Evolutionary conservation across 495 filamentous ascomycete species (phyloP).

Genomic region (Neurospora sp.): DNA sequence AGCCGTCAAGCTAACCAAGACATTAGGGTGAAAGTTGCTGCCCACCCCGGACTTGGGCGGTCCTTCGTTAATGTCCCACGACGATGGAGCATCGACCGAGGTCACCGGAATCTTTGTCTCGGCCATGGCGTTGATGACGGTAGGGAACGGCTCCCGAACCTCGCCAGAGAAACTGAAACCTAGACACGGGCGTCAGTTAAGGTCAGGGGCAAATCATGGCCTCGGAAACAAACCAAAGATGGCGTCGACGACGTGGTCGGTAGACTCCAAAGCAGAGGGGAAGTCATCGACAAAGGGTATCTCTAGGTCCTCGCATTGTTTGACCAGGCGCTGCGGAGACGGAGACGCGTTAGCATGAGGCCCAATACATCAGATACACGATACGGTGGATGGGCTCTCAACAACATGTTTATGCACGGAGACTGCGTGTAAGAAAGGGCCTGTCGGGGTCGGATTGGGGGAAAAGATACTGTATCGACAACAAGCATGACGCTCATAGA

Average conservation of each 20-base stretch:
- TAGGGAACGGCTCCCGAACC: slow-evolving; percentile 79
- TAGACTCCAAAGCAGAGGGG: slow-evolving; percentile 46
- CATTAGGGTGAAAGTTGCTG: slow-evolving; percentile 64
- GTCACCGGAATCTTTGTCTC: slow-evolving; percentile 66
- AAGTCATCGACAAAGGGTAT: slow-evolving; percentile 86
- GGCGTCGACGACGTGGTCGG: slow-evolving; percentile 81
- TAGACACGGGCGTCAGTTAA: slow-evolving; percentile 16
- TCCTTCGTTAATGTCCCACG: slow-evolving; percentile 84
- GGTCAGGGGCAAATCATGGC: neutral
- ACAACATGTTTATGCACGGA: neutral
- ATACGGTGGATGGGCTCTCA: neutral
- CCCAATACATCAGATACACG: neutral
- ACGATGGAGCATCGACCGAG: slow-evolving; percentile 83
- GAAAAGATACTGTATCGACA: neutral
- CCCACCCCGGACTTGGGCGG: slow-evolving; percentile 72
- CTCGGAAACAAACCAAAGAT: slow-evolving; percentile 60
- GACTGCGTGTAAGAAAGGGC: neutral
- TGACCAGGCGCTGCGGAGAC: slow-evolving; percentile 56
- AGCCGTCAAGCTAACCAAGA: slow-evolving; percentile 81
- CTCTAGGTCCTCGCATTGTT: slow-evolving; percentile 70
- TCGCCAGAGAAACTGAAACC: slow-evolving; percentile 91
- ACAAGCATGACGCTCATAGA: neutral
- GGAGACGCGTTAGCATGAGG: slow-evolving; percentile 10
- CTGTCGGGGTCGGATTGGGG: neutral
- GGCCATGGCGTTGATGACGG: slow-evolving; percentile 67